phyloP scores from a whole-genome alignment of 352 stramenopile species.

The Globisporangium megalacanthum region DNA sequence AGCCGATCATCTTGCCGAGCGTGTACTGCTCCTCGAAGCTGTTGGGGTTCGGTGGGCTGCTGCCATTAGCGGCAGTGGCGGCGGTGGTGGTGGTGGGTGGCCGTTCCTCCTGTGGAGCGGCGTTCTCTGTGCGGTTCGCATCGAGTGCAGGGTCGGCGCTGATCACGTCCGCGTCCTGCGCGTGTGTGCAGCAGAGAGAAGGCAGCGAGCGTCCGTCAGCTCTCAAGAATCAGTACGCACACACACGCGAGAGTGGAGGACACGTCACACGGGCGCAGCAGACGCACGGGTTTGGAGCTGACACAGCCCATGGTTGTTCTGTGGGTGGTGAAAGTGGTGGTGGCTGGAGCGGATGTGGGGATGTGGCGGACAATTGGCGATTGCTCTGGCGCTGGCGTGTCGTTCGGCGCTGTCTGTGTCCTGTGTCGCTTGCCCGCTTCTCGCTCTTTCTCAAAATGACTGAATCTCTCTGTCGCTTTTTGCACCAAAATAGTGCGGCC shows the following conservation, averaged over 20 bases:
- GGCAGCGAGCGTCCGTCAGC: not conserved
- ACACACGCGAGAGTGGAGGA: not conserved
- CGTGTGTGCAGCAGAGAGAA: conserved; percentile 5
- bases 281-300: conserved; percentile 63
- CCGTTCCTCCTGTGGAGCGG: conserved; percentile 15
- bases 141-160: conserved; percentile 32
- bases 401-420: not conserved
- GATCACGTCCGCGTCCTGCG: conserved; percentile 34
- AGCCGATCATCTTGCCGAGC: conserved; percentile 85
- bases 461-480: conserved; percentile 4
- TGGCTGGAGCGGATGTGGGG: conserved; percentile 12
- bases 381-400: not conserved
- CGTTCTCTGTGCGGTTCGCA: conserved; percentile 25
- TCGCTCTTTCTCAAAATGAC: conserved; percentile 1
- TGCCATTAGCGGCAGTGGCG: conserved; percentile 1
- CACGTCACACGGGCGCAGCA: not conserved
- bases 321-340: not conserved
- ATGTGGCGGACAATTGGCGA: conserved; percentile 7
- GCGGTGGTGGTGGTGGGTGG: not conserved
- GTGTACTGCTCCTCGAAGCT: conserved; percentile 83
- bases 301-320: conserved; percentile 53
- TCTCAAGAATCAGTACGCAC: too few species aligned
- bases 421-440: not conserved
- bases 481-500: not conserved
- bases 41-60: conserved; percentile 41